These are phyloP conservation scores for Crithidia expoeki DNA, from an alignment of 208 protist genomes.

Conservation along the genomic window DNA sequence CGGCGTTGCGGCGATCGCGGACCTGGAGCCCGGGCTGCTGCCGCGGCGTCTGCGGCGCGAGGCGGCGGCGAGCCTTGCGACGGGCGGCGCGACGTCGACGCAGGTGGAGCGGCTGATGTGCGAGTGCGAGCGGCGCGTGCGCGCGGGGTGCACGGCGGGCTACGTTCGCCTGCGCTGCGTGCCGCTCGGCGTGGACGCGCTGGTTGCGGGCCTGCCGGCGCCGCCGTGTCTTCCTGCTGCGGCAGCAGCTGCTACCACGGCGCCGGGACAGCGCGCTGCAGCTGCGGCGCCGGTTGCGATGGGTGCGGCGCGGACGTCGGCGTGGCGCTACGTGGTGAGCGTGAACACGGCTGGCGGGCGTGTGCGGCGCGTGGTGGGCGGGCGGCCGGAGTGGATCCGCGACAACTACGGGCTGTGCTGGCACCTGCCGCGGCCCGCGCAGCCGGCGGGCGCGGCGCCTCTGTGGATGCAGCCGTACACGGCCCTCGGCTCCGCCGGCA, in stretches of 20 bases:
- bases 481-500: constrained; percentile 4
- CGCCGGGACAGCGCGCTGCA: background rate
- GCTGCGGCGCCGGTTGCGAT: background rate
- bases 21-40: constrained; percentile 29
- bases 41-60: constrained; percentile 21
- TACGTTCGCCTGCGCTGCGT: background rate
- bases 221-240: background rate
- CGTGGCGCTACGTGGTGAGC: constrained; percentile 10
- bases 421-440: background rate
- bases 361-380: constrained; percentile 6
- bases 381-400: background rate
- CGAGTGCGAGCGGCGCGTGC: constrained; percentile 25
- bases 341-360: constrained; percentile 4
- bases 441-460: background rate
- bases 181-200: constrained; percentile 22
- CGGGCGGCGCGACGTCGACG: constrained; percentile 18
- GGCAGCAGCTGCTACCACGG: background rate
- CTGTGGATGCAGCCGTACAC: constrained; percentile 4
- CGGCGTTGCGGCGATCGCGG: constrained; percentile 24
- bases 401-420: constrained; percentile 11
- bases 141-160: constrained; percentile 1
- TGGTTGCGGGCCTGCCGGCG: background rate
- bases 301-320: background rate
- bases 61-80: constrained; percentile 14
- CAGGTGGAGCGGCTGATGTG: constrained; percentile 28